Evolutionary conservation across 768 basidiomycete species (phyloP), one percentile per base, ranked within the genome.

Genomic region (Xanthoconium stramineum): DNA sequence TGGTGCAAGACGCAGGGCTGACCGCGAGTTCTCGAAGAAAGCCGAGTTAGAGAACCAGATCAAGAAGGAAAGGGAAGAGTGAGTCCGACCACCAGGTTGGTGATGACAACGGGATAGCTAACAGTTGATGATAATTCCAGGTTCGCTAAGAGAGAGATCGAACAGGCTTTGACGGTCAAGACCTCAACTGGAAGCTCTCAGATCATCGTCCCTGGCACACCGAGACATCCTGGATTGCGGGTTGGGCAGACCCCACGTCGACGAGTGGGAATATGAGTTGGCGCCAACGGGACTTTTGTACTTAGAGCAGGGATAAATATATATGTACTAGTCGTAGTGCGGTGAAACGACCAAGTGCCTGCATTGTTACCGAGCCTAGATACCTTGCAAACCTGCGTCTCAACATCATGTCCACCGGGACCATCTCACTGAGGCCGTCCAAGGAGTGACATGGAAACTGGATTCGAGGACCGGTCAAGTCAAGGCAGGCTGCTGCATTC

Each of bases 41-140:
- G 92, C 94, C 1, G 94, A 98, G 71, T 74, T 97, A 13, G 94
- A 98, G 75, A 86, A 85, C 28, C 89, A 95, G 74, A 96, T 98
- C 77, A 91, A 91, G 13, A 80, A 79, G 53, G 84, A 91, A 61
- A 81, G 91, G 52, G 88, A 89, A 78, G 85, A 82, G 90, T 65
- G 40, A 39, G 65, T 65, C 39, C 8, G 46, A 32, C 59, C 58
- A 64, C 17, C 2, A 37, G 47, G 14, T 46, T n/a, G 47, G 17
- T 20, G 49, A 6, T 17, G 39, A 6, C 11, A 35, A 49, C 49
- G 51, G 24, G 24, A 61, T 53, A 53, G 24, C 48, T 56, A 52
- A 64, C 50, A 14, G 36, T 8, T 29, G 44, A 43, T 48, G 17
- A 36, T 7, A 44, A 46, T 47, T 29, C 29, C 59, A 91, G 88